Evolutionary conservation across 2,329 filamentous ascomycete species (phyloP), one percentile per base, ranked within the genome.

Genomic region (Lasiodiplodia hormozganensis): DNA sequence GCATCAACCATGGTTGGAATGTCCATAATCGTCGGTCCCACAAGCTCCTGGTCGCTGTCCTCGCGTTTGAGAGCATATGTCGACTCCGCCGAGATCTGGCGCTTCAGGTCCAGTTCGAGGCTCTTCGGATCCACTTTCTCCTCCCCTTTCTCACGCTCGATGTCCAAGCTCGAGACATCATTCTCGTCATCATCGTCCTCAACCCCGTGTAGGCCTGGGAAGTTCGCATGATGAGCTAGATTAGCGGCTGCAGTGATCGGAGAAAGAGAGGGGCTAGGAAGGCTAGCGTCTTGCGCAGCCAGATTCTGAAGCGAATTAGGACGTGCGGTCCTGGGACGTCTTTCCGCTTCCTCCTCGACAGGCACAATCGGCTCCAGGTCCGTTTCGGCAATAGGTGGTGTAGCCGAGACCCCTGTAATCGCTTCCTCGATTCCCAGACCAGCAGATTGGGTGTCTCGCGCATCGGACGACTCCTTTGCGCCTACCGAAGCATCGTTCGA

Each of bases 201-300:
- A 7, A 69, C 64, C 43, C 72, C 76, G 7, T 73, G 72, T 4
- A 72, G 64, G n/a, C 75, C 77, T 56, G 73, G 70, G 54, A 73
- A 77, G 52, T 70, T 76, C 28, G 66, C 69, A 51, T 81, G 77
- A 34, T 80, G 79, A 18, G 82, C 76, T 21, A 85, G 76, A 76
- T 85, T 85, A 73, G 95, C 92, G 73, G 92, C 93, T 69, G 96
- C 88, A 6, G 95, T 96, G 49, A 91, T 89, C 4, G 96, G 96
- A 31, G 96, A 99, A 68, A 99, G 82, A 75, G 96, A 94, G 40
- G 96, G 96, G 78, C 96, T 99, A 65, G 96, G 96, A 70, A 99
- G 85, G 80, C 93, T 97, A 71, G 93, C 93, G 83, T 97, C 95
- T 77, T 96, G 92, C 49, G 90, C 89, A 68, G 89, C 88, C 67